These are phyloP conservation scores for Breviolum minutum DNA, from an alignment of 73 alveolate species.

Conservation along the genomic window DNA sequence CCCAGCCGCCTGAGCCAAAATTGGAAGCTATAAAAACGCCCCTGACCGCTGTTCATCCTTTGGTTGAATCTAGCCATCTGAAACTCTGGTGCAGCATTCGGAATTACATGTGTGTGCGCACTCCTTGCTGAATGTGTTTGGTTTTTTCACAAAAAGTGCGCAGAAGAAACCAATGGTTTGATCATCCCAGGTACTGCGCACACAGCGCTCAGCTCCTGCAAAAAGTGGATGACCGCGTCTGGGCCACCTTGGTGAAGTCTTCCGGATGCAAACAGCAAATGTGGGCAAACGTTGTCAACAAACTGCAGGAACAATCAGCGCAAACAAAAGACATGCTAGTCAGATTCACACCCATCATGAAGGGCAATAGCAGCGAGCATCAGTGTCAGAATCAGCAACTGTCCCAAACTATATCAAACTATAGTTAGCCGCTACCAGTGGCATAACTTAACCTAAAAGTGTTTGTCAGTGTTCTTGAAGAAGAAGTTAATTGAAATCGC, in stretches of 20 bases:
- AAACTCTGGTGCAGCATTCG: slow-evolving; percentile 5
- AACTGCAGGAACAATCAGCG: neutral
- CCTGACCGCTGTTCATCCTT: neutral
- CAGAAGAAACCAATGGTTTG: slow-evolving; percentile 83
- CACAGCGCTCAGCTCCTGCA: slow-evolving; percentile 70
- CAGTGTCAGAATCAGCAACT: neutral
- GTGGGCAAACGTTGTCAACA: neutral
- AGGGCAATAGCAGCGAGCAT: neutral
- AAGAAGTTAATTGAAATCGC: too few species aligned
- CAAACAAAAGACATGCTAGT: neutral
- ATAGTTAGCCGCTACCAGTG: neutral
- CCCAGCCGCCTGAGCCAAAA: neutral
- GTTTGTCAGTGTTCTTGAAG: too few species aligned
- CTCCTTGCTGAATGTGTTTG: neutral
- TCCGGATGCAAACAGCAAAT: neutral
- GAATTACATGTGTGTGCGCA: neutral
- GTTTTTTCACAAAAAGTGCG: slow-evolving; percentile 24
- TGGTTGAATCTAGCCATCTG: neutral
- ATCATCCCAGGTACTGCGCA: slow-evolving; percentile 92
- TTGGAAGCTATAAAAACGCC: neutral
- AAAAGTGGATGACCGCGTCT: slow-evolving; percentile 51
- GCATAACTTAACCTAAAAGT: neutral
- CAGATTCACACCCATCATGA: neutral
- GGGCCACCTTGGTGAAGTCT: slow-evolving; percentile 64
- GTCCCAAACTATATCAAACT: neutral